Conservation (phyloP, 805 yeast genomes). For the Sugiyamaella valdiviana region DNA sequence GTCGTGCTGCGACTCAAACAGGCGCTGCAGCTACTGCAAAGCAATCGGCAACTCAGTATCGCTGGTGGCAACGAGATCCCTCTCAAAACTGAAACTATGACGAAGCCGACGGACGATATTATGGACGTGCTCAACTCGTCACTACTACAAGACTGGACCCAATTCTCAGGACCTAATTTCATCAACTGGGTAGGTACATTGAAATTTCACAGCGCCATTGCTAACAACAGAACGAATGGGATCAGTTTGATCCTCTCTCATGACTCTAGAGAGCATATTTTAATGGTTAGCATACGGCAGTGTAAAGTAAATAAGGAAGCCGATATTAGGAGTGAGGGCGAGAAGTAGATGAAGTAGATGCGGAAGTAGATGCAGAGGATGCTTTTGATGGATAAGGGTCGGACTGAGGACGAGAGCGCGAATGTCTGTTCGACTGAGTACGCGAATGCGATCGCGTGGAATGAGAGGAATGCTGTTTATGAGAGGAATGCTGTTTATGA, state of each 20-base stretch:
- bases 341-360: no score
- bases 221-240: neutral
- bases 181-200: neutral
- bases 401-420: neutral
- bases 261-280: no score
- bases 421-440: neutral
- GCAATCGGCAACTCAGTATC: neutral
- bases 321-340: no score
- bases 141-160: neutral
- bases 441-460: neutral
- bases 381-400: no score
- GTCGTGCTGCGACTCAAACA: neutral
- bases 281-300: no score
- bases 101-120: neutral
- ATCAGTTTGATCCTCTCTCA: neutral
- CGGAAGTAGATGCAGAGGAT: no score
- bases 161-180: neutral
- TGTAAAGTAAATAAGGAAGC: no score
- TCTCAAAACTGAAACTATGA: no score
- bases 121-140: neutral
- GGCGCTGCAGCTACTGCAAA: neutral
- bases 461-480: neutral
- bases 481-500: neutral
- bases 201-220: neutral
- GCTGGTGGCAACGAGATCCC: neutral